Evolutionary conservation across 768 basidiomycete species (phyloP).

Genomic region (Russula abietina): DNA sequence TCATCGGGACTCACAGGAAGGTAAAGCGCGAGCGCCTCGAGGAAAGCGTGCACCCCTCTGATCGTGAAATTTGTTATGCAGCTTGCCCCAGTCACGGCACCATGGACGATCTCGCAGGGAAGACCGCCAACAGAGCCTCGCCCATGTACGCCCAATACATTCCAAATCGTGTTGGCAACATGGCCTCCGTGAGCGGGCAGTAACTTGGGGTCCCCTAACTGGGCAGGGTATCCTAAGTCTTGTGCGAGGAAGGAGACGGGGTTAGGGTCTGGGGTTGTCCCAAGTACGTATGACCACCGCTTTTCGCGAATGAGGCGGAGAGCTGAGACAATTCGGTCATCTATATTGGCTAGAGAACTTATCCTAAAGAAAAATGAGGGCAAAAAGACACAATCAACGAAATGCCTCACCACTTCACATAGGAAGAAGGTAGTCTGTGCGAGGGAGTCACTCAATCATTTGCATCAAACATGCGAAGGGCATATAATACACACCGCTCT

Average conservation of each 20-base stretch:
- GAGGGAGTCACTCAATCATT: constrained; percentile 7
- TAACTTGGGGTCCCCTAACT: constrained; percentile 56
- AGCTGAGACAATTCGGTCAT: constrained; percentile 48
- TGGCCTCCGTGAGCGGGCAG: constrained; percentile 61
- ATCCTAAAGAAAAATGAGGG: constrained; percentile 42
- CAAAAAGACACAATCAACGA: neutral
- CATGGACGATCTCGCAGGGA: constrained; percentile 73
- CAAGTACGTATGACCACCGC: constrained; percentile 53
- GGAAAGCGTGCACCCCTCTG: constrained; percentile 52
- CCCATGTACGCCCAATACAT: constrained; percentile 45
- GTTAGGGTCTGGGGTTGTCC: constrained; percentile 36
- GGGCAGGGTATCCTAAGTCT: constrained; percentile 51
- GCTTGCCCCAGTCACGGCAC: constrained; percentile 46
- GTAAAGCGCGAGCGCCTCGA: constrained; percentile 59
- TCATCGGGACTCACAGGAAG: constrained; percentile 50
- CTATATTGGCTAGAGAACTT: constrained; percentile 58
- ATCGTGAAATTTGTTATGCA: constrained; percentile 55
- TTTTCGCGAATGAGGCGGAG: constrained; percentile 50
- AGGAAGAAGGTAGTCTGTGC: constrained; percentile 52
- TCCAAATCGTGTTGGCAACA: constrained; percentile 49
- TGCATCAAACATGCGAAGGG: neutral
- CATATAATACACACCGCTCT: constrained; percentile 42
- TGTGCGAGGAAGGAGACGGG: constrained; percentile 43
- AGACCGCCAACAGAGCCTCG: constrained; percentile 58
- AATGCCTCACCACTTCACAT: constrained; percentile 54